These are phyloP conservation scores for Cladophialophora yegresii DNA, from an alignment of 2,329 filamentous ascomycete species.

Conservation along the genomic window DNA sequence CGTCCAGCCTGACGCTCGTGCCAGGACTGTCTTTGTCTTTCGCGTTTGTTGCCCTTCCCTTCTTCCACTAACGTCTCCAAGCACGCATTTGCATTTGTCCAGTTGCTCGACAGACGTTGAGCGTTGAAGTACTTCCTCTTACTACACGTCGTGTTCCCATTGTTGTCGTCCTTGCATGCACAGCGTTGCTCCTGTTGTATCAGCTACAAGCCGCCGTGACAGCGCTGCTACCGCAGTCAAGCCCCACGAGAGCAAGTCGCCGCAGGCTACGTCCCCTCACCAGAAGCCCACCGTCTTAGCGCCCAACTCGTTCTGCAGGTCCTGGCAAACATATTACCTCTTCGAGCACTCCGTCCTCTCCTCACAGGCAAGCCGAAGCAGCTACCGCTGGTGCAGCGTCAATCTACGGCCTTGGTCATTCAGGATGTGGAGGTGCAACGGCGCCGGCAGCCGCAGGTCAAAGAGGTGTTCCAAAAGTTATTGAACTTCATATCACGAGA, in stretches of 20 bases:
- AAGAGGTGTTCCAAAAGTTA: conserved; percentile 1
- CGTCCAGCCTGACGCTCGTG: too few species aligned
- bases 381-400: not conserved
- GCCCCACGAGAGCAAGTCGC: not conserved
- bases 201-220: not conserved
- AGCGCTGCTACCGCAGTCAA: not conserved
- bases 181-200: not conserved
- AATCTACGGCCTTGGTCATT: not conserved
- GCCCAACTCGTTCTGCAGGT: not conserved
- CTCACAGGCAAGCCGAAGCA: not conserved
- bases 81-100: too few species aligned
- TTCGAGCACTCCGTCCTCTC: not conserved
- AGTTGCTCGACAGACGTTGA: too few species aligned
- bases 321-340: not conserved
- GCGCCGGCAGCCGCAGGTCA: not conserved
- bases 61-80: too few species aligned
- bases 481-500: not conserved
- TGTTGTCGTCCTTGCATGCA: not conserved
- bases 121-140: not conserved
- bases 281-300: not conserved
- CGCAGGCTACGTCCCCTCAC: not conserved
- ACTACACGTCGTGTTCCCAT: not conserved
- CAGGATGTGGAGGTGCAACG: not conserved
- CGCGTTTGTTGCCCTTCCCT: too few species aligned
- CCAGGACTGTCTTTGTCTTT: too few species aligned